Evolutionary conservation across 139 green algal species (phyloP).

Genomic region (Auxenochlorella protothecoides): DNA sequence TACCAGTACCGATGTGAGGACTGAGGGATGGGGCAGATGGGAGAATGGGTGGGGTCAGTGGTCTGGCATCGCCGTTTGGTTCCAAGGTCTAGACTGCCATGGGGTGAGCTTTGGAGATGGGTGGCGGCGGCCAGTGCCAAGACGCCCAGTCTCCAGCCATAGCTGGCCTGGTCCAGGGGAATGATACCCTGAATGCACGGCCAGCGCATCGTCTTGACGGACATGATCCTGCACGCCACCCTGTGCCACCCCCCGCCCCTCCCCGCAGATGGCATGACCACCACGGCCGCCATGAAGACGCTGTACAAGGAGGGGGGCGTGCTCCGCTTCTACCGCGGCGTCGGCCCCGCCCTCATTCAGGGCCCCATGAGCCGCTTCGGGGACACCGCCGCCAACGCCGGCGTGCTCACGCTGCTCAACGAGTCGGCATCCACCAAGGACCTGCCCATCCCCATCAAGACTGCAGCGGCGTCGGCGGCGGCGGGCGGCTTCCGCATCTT

Average conservation of each 20-base stretch:
- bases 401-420: constrained; percentile 69
- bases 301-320: constrained; percentile 84
- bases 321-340: constrained; percentile 80
- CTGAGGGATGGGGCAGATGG: too few species aligned
- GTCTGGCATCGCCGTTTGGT: too few species aligned
- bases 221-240: too few species aligned
- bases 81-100: too few species aligned
- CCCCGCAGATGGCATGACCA: constrained; percentile 47
- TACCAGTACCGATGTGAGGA: constrained; percentile 63
- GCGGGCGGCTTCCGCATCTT: constrained; percentile 76
- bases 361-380: constrained; percentile 81
- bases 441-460: constrained; percentile 68
- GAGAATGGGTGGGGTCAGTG: too few species aligned
- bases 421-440: constrained; percentile 39
- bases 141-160: too few species aligned
- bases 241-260: too few species aligned
- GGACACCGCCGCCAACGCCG: constrained; percentile 86
- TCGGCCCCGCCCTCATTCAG: constrained; percentile 75
- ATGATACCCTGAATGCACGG: too few species aligned
- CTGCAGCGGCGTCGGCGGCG: constrained; percentile 46
- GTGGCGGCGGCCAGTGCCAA: too few species aligned
- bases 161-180: too few species aligned
- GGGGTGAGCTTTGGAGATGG: too few species aligned
- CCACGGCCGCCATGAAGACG: constrained; percentile 43
- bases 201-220: too few species aligned